Percentiles rank a stretch among this genome's conserved stretches.
These are phyloP conservation scores for Populus tomentosa DNA, from an alignment of 441 rosid species.

Conservation along the genomic window DNA sequence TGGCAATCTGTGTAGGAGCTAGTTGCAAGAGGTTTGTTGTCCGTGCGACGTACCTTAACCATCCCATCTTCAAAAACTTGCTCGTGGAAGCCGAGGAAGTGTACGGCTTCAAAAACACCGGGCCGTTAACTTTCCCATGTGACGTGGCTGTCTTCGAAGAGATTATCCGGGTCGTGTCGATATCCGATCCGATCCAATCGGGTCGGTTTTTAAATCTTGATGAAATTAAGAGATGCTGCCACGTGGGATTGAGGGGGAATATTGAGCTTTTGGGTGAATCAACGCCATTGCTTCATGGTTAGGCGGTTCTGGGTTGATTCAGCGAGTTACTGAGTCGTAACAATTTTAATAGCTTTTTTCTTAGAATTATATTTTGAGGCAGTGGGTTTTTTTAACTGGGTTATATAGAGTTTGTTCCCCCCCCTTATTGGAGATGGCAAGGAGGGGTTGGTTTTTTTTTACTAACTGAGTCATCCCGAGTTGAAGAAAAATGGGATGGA, in stretches of 20 bases:
- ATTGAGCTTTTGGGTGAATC: constrained; percentile 39
- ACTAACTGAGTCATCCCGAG: constrained; percentile 21
- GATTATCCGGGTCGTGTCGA: constrained; percentile 45
- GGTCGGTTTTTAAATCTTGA: constrained; percentile 25
- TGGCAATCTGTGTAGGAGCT: constrained; percentile 56
- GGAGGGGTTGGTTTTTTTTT: neutral
- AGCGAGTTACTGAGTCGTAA: constrained; percentile 16
- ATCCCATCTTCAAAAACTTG: constrained; percentile 60
- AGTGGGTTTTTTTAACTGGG: neutral
- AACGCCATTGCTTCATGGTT: constrained; percentile 59
- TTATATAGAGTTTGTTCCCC: neutral
- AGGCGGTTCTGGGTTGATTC: constrained; percentile 11
- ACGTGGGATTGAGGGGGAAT: constrained; percentile 29
- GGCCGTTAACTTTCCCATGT: constrained; percentile 80
- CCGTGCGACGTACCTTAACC: constrained; percentile 80
- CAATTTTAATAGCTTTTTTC: constrained; percentile 13
- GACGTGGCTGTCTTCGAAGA: constrained; percentile 82
- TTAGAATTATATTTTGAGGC: neutral
- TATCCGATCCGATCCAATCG: constrained; percentile 28
- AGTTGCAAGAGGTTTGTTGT: constrained; percentile 63
- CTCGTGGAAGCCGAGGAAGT: constrained; percentile 77
- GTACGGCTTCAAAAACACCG: constrained; percentile 70
- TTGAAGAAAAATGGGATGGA: neutral
- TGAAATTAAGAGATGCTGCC: constrained; percentile 50
- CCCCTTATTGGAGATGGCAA: constrained; percentile 10